Evolutionary conservation across 176 grass and related monocot genomes (phyloP).

Genomic region (Zoysia pacifica): DNA sequence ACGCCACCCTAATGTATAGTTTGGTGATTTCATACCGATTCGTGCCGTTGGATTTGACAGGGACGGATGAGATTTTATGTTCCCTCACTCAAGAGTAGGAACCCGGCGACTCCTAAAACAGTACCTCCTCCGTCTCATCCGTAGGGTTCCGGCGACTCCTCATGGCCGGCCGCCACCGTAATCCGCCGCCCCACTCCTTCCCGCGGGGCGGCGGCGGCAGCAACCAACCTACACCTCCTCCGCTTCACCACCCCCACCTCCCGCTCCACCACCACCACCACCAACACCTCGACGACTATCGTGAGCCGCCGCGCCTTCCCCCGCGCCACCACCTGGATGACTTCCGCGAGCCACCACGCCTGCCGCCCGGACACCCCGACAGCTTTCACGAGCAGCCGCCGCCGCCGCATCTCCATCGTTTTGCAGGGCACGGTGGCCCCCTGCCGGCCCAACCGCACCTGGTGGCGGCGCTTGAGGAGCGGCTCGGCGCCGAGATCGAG

Average conservation of each 20-base stretch:
- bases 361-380: conserved; percentile 41
- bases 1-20: too few species aligned
- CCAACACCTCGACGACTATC: conserved; percentile 51
- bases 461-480: conserved; percentile 76
- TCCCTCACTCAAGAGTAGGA: too few species aligned
- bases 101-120: not conserved
- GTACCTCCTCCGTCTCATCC: not conserved
- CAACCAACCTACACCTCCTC: conserved; percentile 40
- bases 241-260: conserved; percentile 28
- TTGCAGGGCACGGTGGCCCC: conserved; percentile 39
- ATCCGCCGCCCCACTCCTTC: conserved; percentile 33
- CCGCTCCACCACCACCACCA: conserved; percentile 41
- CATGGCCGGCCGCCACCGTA: conserved; percentile 70
- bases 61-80: too few species aligned
- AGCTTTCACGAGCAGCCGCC: conserved; percentile 36
- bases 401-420: conserved; percentile 44
- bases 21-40: too few species aligned
- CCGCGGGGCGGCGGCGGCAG: conserved; percentile 22
- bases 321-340: conserved; percentile 49
- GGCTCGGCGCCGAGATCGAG: conserved; percentile 71
- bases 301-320: conserved; percentile 42
- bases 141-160: conserved; percentile 49
- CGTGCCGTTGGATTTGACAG: too few species aligned
- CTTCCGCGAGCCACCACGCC: conserved; percentile 44
- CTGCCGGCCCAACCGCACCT: conserved; percentile 46